Base-by-base conservation (phyloP, 805 yeast species). In the Metschnikowia koreensis region DNA sequence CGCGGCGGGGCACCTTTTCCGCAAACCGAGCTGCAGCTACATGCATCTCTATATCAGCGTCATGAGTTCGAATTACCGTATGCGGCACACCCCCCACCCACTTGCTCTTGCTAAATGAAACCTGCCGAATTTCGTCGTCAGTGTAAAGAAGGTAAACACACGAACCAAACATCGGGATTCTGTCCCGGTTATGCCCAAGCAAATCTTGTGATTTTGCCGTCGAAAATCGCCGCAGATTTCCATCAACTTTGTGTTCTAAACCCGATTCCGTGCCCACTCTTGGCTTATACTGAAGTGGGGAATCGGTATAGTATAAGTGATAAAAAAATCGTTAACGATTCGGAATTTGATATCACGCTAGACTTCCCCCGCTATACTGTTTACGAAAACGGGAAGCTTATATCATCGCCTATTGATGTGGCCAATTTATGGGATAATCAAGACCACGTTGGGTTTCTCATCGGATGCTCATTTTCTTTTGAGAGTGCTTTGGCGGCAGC, bases 391-490 rank as follows among this genome's bases (percentile, higher is more conserved):
- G 77, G 78, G 6, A 41, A 58, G 17, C 50, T 70, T 7, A 50
- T 58, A 13, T 60, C 53, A 10, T 54, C 59, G 8, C 63, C 63
- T 16, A 48, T 48, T 2, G 62, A 67, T 48, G 63, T 73, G 7
- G 42, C 27, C 5, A 49, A 62, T 0, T 68, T 67, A 47, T 74
- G 77, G 77, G 53, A 60, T 1, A 12, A 27, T 8, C 54, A 55
- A 2, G 62, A 60, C 26, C 66, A 73, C 51, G 69, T 73, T n/a
- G 78, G 75, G 7, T 74, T 74, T 47, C 51, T 74, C 13, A 68
- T 74, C 29, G 78, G 79, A 13, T 74, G 78, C 52, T 73, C 77
- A 1, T 71, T 60, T 49, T 71, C 76, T 2, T 74, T 74, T 54
- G 78, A 74, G 51, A 52, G 58, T 22, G 75, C 70, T 2, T 59